A percentile compares a stretch with the other conserved stretches of the same genome.
phyloP scores from a whole-genome alignment of 495 filamentous ascomycete species.

The Pyronema domesticum region DNA sequence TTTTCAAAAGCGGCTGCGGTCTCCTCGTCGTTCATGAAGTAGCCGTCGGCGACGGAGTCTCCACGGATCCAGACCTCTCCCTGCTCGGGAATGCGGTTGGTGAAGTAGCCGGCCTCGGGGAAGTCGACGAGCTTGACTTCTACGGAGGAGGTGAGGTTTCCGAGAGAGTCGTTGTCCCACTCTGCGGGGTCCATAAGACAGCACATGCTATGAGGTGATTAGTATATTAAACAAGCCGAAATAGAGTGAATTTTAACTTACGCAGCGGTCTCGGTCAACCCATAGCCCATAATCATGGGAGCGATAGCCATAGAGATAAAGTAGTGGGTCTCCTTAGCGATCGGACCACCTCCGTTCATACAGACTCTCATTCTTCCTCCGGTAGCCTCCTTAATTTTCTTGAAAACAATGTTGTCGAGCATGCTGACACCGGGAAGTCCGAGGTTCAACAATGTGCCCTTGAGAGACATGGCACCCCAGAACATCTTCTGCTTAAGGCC shows the following conservation, averaged over 20 bases:
- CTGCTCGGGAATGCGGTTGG: slow-evolving; percentile 69
- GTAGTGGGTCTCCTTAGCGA: slow-evolving; percentile 69
- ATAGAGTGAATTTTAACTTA: slow-evolving; percentile 6
- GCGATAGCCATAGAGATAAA: slow-evolving; percentile 80
- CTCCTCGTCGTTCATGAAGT: slow-evolving; percentile 71
- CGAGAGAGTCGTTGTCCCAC: slow-evolving; percentile 71
- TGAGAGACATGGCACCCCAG: slow-evolving; percentile 76
- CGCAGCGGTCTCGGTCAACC: slow-evolving; percentile 75
- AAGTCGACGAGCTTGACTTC: slow-evolving; percentile 96
- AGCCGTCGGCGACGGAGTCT: slow-evolving; percentile 49
- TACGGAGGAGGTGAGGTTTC: slow-evolving; percentile 60
- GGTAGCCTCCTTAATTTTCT: slow-evolving; percentile 80
- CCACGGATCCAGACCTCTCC: slow-evolving; percentile 90
- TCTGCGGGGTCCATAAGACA: slow-evolving; percentile 73
- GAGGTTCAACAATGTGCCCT: slow-evolving; percentile 55
- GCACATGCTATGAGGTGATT: slow-evolving; percentile 43
- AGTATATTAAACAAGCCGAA: slow-evolving; percentile 4
- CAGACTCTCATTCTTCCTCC: slow-evolving; percentile 63
- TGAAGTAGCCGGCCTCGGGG: slow-evolving; percentile 75
- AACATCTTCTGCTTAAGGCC: slow-evolving; percentile 65
- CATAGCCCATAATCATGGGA: slow-evolving; percentile 87
- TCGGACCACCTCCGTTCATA: slow-evolving; percentile 74
- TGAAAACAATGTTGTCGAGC: slow-evolving; percentile 66
- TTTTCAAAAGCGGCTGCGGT: slow-evolving; percentile 57
- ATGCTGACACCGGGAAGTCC: slow-evolving; percentile 59